These are phyloP conservation scores for Phytophthora brassicae DNA, from an alignment of 352 stramenopile genomes.

Conservation along the genomic window DNA sequence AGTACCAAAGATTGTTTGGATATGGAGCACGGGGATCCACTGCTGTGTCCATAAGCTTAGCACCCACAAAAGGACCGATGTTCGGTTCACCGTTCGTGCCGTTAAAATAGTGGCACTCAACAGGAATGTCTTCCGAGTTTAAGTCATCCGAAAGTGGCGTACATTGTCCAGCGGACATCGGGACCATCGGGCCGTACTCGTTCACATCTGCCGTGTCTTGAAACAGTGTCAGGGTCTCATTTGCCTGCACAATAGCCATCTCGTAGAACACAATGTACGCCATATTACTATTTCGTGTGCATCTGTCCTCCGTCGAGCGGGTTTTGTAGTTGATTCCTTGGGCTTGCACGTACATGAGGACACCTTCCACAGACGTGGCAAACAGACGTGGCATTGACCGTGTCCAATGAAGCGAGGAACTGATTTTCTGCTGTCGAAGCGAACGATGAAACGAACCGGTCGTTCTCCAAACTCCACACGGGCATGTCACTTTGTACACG, in stretches of 20 bases:
- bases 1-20: slow-evolving; percentile 63
- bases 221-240: slow-evolving; percentile 36
- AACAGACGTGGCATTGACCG: too few relatives aligned
- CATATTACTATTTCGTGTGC: slow-evolving; percentile 49
- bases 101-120: slow-evolving; percentile 51
- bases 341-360: too few relatives aligned
- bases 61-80: slow-evolving; percentile 62
- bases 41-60: slow-evolving; percentile 30
- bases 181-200: slow-evolving; percentile 54
- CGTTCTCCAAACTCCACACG: slow-evolving; percentile 28
- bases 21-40: slow-evolving; percentile 44
- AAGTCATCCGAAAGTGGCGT: slow-evolving; percentile 28
- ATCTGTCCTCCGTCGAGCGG: slow-evolving; percentile 28
- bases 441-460: slow-evolving; percentile 34
- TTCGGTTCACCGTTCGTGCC: slow-evolving; percentile 43
- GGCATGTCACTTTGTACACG: slow-evolving; percentile 49
- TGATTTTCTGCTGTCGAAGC: slow-evolving; percentile 33
- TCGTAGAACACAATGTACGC: slow-evolving; percentile 66
- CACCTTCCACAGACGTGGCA: too few relatives aligned
- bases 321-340: too few relatives aligned
- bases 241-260: slow-evolving; percentile 46
- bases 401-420: slow-evolving; percentile 22
- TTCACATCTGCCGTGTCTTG: slow-evolving; percentile 18
- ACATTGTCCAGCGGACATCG: slow-evolving; percentile 53
- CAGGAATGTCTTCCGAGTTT: slow-evolving; percentile 22